Evolutionary conservation across 208 protist genomes (phyloP).

Genomic region (Crithidia fasciculata): DNA sequence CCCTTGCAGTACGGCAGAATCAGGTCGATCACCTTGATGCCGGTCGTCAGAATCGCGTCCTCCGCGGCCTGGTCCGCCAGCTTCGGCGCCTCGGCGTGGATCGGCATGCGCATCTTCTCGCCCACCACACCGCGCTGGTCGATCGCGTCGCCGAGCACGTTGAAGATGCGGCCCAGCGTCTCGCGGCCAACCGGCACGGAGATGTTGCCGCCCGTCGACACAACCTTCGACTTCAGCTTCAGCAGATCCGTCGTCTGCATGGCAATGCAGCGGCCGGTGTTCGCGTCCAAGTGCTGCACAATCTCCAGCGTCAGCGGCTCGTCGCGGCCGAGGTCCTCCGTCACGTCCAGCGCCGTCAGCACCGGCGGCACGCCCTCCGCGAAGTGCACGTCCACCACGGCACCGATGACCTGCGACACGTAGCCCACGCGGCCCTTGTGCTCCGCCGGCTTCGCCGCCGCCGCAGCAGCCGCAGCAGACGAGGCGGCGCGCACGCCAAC

Average conservation of each 20-base stretch:
- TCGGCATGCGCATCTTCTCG: conserved; percentile 87
- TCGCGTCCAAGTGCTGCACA: conserved; percentile 96
- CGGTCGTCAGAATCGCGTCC: conserved; percentile 96
- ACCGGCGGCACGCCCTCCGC: conserved; percentile 95
- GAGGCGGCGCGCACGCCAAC: conserved; percentile 34
- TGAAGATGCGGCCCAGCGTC: conserved; percentile 98
- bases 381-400: conserved; percentile 98
- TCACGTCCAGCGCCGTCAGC: conserved; percentile 96
- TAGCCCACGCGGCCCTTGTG: conserved; percentile 86
- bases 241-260: conserved; percentile 99
- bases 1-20: conserved; percentile 98
- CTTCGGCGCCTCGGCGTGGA: conserved; percentile 95
- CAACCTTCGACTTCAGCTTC: conserved; percentile 93
- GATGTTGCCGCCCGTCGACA: conserved; percentile 96
- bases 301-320: conserved; percentile 97
- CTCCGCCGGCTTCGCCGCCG: conserved; percentile 44
- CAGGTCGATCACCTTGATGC: conserved; percentile 99
- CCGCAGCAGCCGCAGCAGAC: conserved; percentile 20
- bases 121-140: conserved; percentile 97
- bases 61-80: conserved; percentile 94
- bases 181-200: conserved; percentile 95
- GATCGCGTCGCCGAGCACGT: conserved; percentile 98
- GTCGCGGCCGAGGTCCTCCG: conserved; percentile 76
- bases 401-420: conserved; percentile 97
- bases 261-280: conserved; percentile 97